Evolutionary conservation across 2,329 filamentous ascomycete species (phyloP).

Genomic region (Lomentospora prolificans): DNA sequence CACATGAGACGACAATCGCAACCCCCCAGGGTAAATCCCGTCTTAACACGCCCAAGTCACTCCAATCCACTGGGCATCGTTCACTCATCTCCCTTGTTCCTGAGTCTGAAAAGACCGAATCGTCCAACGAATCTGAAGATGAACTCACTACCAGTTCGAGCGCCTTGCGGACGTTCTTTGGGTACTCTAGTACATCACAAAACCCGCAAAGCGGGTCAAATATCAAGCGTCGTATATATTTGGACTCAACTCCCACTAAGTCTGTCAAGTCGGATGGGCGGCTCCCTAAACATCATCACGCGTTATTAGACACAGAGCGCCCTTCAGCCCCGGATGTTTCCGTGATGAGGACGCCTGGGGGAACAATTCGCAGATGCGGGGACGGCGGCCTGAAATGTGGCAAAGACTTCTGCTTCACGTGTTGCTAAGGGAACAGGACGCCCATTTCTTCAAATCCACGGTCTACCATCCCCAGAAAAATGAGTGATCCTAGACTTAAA

Average conservation of each 20-base stretch:
- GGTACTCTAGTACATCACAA: not conserved
- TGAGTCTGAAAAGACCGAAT: not conserved
- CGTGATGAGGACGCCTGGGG: conserved; percentile 36
- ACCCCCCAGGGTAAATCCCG: conserved; percentile 13
- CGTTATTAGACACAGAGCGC: not conserved
- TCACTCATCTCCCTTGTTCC: conserved; percentile 8
- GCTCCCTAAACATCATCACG: not conserved
- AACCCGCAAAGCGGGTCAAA: not conserved
- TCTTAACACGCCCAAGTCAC: conserved; percentile 3
- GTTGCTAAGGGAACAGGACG: conserved; percentile 7
- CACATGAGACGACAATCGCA: not conserved
- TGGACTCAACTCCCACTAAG: not conserved
- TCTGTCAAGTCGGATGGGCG: too few species aligned
- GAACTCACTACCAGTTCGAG: not conserved
- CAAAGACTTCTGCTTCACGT: conserved; percentile 46
- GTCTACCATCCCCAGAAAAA: not conserved
- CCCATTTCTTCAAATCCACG: not conserved
- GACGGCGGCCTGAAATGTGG: conserved; percentile 45
- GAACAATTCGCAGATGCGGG: conserved; percentile 41
- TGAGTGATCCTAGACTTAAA: not conserved
- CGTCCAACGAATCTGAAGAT: conserved; percentile 1
- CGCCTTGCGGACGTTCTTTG: not conserved
- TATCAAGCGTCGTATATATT: not conserved
- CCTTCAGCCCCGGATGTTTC: not conserved
- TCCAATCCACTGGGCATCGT: conserved; percentile 3